A percentile compares a stretch with the other conserved stretches of the same genome.
phyloP scores from a whole-genome alignment of 139 green algal species.

The Zygnema cylindricum region DNA sequence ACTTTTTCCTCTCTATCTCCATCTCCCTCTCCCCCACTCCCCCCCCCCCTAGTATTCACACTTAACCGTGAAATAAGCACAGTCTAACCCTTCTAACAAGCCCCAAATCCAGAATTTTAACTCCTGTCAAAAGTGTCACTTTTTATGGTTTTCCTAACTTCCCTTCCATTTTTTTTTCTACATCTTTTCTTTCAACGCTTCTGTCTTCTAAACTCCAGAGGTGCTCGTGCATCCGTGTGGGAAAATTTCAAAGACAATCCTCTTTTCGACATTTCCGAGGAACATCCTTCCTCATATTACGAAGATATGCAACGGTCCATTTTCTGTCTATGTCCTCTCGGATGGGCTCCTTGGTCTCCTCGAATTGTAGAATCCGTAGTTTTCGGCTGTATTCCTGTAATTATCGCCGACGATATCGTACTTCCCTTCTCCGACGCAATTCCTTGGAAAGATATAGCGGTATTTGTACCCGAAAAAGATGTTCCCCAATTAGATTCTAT shows the following conservation, averaged over 20 bases:
- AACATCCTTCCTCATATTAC: constrained; percentile 44
- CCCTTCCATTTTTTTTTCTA: neutral
- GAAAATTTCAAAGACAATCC: constrained; percentile 54
- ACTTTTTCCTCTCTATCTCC: too few species aligned
- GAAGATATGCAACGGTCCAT: constrained; percentile 58
- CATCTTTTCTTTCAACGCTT: neutral
- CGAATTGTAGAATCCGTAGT: constrained; percentile 62
- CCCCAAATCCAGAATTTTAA: too few species aligned
- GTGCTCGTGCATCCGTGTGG: constrained; percentile 39
- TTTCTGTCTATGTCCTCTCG: constrained; percentile 64
- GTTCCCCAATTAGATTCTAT: constrained; percentile 37
- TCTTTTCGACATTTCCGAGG: constrained; percentile 48
- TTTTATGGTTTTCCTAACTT: neutral
- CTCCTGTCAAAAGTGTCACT: too few species aligned
- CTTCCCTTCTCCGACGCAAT: constrained; percentile 61
- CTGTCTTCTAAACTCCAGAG: neutral
- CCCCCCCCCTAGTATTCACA: neutral
- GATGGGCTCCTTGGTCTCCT: constrained; percentile 61
- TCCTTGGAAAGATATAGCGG: constrained; percentile 28
- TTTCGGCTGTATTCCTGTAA: constrained; percentile 64
- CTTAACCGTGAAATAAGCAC: neutral
- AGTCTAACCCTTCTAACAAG: too few species aligned
- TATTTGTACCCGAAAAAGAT: constrained; percentile 40
- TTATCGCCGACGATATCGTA: constrained; percentile 66
- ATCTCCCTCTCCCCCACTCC: too few species aligned